Evolutionary conservation across 148 eudicot species (phyloP).

Genomic region (Rhododendron mucronatum): DNA sequence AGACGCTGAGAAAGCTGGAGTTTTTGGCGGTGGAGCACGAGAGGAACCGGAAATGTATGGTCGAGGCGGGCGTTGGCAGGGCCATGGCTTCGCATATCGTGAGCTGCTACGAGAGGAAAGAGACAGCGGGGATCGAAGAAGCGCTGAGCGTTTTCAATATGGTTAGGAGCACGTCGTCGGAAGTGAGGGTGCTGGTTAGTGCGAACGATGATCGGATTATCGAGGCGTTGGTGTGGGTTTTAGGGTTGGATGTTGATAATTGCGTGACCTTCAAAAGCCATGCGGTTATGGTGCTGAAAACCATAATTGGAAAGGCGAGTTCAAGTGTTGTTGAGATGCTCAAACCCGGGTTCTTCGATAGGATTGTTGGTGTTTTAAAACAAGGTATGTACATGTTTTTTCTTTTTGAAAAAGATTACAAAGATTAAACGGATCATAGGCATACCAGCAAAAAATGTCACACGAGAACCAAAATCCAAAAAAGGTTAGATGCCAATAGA

Average conservation of each 20-base stretch:
- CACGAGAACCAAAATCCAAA: too few species aligned
- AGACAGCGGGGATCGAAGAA: conserved; percentile 20
- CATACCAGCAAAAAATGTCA: too few species aligned
- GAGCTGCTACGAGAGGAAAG: conserved; percentile 13
- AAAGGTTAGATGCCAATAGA: too few species aligned
- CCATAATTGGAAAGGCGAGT: conserved; percentile 19
- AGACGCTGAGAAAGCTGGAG: conserved; percentile 26
- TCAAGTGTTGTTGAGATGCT: conserved; percentile 13
- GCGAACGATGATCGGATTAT: conserved; percentile 14
- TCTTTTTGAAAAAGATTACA: too few species aligned
- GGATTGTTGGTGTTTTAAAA: conserved; percentile 2
- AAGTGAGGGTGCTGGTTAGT: not conserved
- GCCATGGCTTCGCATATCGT: conserved; percentile 19
- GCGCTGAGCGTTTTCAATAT: conserved; percentile 27
- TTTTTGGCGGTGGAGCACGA: conserved; percentile 25
- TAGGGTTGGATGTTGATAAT: conserved; percentile 17
- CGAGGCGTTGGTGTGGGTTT: conserved; percentile 33
- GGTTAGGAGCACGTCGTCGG: conserved; percentile 9
- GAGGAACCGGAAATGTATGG: conserved; percentile 17
- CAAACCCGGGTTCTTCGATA: conserved; percentile 24
- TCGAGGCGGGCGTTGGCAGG: conserved; percentile 25
- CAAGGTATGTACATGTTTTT: not conserved
- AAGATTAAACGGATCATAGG: too few species aligned
- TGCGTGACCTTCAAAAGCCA: conserved; percentile 15
- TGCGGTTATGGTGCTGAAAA: conserved; percentile 20